Base-by-base conservation (phyloP, 2,329 filamentous ascomycete species). In the Diaporthe longicolla region DNA sequence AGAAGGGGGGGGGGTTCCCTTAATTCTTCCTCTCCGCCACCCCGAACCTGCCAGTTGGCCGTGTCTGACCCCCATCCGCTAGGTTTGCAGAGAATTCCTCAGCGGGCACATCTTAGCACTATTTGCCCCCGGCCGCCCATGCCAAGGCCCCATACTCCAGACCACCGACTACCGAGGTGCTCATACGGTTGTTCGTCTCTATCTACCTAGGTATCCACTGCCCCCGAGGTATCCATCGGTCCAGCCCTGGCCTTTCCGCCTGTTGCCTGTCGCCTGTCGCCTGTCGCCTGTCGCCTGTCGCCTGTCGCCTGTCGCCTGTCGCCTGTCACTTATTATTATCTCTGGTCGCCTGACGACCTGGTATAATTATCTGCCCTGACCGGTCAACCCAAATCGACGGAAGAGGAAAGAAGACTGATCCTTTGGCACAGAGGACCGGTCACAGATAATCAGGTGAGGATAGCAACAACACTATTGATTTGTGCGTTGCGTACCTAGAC, bases 1-100 rank as follows among this genome's bases (percentile, higher is more conserved):
- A 7, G 17, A 6, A 2, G 35, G 19, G 17, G n/a, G n/a, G n/a
- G n/a, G n/a, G n/a, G n/a, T 32, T 5, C 8, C n/a, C 9, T 13
- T 10, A 6, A 6, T 2, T n/a, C 37, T 15, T 13, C 0, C 35
- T 26, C 26, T 32, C 55, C 29, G 45, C 70, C 45, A 37, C 57
- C 57, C 59, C 29, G 21, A 35, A 5, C 40, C 43, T 65, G 50
- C 50, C 59, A 72, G 63, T n/a, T 68, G 63, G 63, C 63, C 4
- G n/a, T 50, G 68, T 37, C 55, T 59, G 54, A 52, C 57, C 69
- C 70, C 70, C 57, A 29, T 63, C 70, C 48, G 57, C 70, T 61
- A 45, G 70, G 37, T 29, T 68, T 40, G 63, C 35, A 54, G 57
- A 63, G 70, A 71, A 71, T 71, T 71, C 57, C 70, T 63, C 70